Percentiles rank a stretch among this genome's conserved stretches.
These are phyloP conservation scores for Agaricus blazei DNA, from an alignment of 768 basidiomycete genomes.

Conservation along the genomic window DNA sequence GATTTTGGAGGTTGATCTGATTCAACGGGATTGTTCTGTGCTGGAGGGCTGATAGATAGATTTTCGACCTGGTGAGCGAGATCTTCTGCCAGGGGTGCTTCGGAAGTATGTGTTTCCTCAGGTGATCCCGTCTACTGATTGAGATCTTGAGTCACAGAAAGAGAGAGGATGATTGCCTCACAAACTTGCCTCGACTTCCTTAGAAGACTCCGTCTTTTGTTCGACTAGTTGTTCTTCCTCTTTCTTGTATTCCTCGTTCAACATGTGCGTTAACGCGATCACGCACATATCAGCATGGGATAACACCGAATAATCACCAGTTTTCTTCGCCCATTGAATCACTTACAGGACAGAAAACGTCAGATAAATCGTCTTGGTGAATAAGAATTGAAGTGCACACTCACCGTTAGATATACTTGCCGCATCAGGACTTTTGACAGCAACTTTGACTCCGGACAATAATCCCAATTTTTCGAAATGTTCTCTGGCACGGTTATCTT, in stretches of 20 bases:
- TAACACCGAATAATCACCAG: slow-evolving; percentile 91
- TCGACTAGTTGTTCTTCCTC: slow-evolving; percentile 25
- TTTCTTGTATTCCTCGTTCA: slow-evolving; percentile 54
- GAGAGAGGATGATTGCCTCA: too few species aligned
- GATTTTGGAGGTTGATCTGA: slow-evolving; percentile 2
- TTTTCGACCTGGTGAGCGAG: background rate
- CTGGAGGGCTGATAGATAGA: background rate
- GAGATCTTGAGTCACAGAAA: slow-evolving; percentile 11
- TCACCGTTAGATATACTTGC: slow-evolving; percentile 61
- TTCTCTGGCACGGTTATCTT: slow-evolving; percentile 82
- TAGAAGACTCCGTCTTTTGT: slow-evolving; percentile 10
- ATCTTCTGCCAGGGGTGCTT: background rate
- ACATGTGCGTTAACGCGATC: slow-evolving; percentile 78
- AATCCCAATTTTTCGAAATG: slow-evolving; percentile 79
- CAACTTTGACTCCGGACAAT: slow-evolving; percentile 69
- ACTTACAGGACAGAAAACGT: slow-evolving; percentile 30
- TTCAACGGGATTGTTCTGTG: slow-evolving; percentile 2
- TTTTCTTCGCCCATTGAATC: slow-evolving; percentile 88
- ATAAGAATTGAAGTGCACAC: slow-evolving; percentile 13
- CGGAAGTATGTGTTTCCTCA: background rate
- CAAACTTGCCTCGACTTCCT: slow-evolving; percentile 20
- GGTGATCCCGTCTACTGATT: slow-evolving; percentile 25
- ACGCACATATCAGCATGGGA: slow-evolving; percentile 90
- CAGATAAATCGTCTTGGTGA: background rate
- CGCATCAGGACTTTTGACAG: slow-evolving; percentile 65